A percentile compares a stretch with the other conserved stretches of the same genome.
These are phyloP conservation scores for Mortierella sp. DNA, from an alignment of 371 early-diverging fungal genomes.

Conservation along the genomic window DNA sequence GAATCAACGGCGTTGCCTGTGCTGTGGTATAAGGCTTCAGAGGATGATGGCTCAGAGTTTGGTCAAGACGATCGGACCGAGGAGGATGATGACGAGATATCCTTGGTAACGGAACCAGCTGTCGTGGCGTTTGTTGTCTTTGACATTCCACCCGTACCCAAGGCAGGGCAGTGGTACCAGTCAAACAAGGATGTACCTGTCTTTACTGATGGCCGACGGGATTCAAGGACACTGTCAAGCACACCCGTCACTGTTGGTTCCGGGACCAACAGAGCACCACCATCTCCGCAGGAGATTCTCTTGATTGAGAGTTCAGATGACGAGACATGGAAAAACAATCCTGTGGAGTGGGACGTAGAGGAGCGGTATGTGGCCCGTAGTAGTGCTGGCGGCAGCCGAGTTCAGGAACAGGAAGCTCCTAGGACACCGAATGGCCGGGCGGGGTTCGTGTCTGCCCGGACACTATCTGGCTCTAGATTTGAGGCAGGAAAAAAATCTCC, in stretches of 20 bases:
- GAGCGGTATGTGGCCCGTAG: background rate
- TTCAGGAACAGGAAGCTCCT: background rate
- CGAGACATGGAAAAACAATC: background rate
- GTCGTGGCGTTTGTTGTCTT: constrained; percentile 11
- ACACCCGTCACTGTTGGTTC: background rate
- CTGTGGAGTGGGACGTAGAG: constrained; percentile 6
- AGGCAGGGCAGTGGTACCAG: constrained; percentile 24
- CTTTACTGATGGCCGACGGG: background rate
- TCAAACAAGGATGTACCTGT: background rate
- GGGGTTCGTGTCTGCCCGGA: background rate
- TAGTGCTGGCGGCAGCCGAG: background rate
- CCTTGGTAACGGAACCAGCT: background rate
- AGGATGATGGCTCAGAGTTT: constrained; percentile 2
- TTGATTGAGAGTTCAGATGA: constrained; percentile 38
- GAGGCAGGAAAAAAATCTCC: background rate
- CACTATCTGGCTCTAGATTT: background rate
- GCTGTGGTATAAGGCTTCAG: constrained; percentile 24
- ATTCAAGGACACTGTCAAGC: background rate
- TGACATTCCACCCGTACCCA: constrained; percentile 31
- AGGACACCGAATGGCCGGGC: background rate
- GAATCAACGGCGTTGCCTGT: constrained; percentile 14
- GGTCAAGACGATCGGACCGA: background rate
- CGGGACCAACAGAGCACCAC: background rate
- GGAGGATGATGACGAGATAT: background rate
- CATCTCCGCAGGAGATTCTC: constrained; percentile 14